Evolutionary conservation across 2,329 filamentous ascomycete species (phyloP).

Genomic region (Decorospora gaudefroyi): DNA sequence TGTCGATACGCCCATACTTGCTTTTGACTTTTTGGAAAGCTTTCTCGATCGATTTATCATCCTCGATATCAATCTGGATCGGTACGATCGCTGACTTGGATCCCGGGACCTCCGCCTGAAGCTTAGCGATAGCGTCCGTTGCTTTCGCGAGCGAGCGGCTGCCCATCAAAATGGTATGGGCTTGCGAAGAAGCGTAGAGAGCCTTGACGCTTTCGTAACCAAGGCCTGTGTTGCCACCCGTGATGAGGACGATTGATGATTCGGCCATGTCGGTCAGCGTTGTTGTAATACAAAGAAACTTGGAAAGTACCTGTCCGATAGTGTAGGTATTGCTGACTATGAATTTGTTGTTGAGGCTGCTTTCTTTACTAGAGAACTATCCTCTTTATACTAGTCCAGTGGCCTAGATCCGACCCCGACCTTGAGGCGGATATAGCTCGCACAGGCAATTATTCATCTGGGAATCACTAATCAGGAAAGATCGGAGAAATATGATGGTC

Average conservation of each 20-base stretch:
- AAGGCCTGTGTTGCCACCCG: constrained; percentile 65
- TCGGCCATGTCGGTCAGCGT: constrained; percentile 18
- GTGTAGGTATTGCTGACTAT: no score
- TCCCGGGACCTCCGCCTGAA: constrained; percentile 51
- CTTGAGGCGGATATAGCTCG: no score
- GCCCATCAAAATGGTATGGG: constrained; percentile 63
- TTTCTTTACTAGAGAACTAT: no score
- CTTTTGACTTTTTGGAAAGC: constrained; percentile 52
- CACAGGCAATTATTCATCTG: no score
- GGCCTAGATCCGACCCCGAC: no score
- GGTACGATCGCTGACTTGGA: constrained; percentile 52
- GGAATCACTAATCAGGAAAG: no score
- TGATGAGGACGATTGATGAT: constrained; percentile 58
- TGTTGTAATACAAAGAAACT: not conserved
- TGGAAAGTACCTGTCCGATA: not conserved
- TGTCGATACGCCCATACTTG: constrained; percentile 56
- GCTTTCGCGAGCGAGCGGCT: constrained; percentile 59
- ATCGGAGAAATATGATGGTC: no score
- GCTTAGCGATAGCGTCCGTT: constrained; percentile 35
- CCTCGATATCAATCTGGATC: constrained; percentile 59
- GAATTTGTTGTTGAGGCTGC: no score
- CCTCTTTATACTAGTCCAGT: no score
- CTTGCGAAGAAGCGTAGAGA: constrained; percentile 52
- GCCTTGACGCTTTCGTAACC: constrained; percentile 63
- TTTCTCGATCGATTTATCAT: constrained; percentile 57